These are phyloP conservation scores for Rhododendron griersonianum DNA, from an alignment of 148 eudicot species.

Conservation along the genomic window DNA sequence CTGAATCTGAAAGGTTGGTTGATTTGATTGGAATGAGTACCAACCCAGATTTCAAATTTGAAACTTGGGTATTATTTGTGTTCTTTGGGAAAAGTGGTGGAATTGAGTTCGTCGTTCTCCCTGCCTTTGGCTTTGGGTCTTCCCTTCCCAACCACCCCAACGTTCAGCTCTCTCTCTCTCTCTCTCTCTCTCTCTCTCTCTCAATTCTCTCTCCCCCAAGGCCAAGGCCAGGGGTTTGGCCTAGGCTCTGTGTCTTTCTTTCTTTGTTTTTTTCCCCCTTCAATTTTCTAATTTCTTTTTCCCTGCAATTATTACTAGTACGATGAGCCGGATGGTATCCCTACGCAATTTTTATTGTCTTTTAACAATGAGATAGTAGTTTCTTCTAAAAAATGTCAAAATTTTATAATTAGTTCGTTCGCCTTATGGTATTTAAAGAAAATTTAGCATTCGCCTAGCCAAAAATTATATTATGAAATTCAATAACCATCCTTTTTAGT, in stretches of 20 bases:
- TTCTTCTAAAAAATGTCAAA: no score
- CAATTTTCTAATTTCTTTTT: background rate
- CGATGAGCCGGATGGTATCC: no score
- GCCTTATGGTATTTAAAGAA: no score
- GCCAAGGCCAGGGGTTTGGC: background rate
- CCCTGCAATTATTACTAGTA: no score
- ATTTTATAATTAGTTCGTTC: no score
- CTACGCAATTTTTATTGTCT: no score
- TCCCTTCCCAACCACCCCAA: slow-evolving; percentile 2
- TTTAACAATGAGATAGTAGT: no score
- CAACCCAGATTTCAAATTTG: slow-evolving; percentile 6
- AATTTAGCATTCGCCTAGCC: no score
- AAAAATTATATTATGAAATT: no score
- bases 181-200: background rate
- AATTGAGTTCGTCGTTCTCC: background rate
- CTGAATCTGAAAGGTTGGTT: background rate
- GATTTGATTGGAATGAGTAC: slow-evolving; percentile 1
- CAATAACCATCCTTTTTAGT: no score
- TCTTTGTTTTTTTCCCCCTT: background rate
- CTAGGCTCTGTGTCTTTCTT: background rate
- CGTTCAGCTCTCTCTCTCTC: background rate
- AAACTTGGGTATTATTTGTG: background rate
- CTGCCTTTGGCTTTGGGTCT: background rate
- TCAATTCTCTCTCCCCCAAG: background rate
- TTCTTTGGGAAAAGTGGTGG: background rate